Evolutionary conservation across 495 filamentous ascomycete genomes (phyloP).

Genomic region (Monascus purpureus): DNA sequence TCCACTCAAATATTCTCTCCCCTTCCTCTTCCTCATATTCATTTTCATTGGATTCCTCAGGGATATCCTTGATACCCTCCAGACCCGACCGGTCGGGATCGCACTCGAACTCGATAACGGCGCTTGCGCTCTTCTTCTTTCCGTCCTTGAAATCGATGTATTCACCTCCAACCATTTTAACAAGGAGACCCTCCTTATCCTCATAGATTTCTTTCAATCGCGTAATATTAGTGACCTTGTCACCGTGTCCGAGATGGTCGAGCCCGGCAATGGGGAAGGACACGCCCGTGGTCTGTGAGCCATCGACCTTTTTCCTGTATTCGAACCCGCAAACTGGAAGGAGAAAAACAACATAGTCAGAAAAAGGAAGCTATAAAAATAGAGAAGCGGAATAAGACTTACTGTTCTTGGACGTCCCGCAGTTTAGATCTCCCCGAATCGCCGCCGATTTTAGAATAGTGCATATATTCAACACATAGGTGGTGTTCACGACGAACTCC

Average conservation of each 20-base stretch:
- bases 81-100: constrained; percentile 52
- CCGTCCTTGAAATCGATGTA: constrained; percentile 30
- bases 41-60: constrained; percentile 18
- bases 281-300: constrained; percentile 14
- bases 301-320: constrained; percentile 27
- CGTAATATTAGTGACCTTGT: constrained; percentile 42
- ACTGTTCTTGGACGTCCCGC: constrained; percentile 39
- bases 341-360: constrained; percentile 1
- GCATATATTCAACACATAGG: constrained; percentile 84
- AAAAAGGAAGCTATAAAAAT: not conserved
- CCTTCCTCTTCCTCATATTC: constrained; percentile 13
- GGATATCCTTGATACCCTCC: constrained; percentile 41
- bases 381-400: constrained; percentile 5
- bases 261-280: constrained; percentile 62
- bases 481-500: constrained; percentile 47
- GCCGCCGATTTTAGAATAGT: constrained; percentile 39
- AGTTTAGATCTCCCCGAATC: constrained; percentile 49
- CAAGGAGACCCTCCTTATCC: constrained; percentile 50
- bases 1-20: constrained; percentile 12
- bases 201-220: constrained; percentile 49
- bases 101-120: constrained; percentile 77
- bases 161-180: constrained; percentile 56
- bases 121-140: constrained; percentile 41
- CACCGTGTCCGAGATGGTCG: constrained; percentile 41
- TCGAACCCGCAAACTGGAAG: constrained; percentile 66